phyloP scores from a whole-genome alignment of 1,139 yeast species.

The Yamadazyma pseudoaaseri region DNA sequence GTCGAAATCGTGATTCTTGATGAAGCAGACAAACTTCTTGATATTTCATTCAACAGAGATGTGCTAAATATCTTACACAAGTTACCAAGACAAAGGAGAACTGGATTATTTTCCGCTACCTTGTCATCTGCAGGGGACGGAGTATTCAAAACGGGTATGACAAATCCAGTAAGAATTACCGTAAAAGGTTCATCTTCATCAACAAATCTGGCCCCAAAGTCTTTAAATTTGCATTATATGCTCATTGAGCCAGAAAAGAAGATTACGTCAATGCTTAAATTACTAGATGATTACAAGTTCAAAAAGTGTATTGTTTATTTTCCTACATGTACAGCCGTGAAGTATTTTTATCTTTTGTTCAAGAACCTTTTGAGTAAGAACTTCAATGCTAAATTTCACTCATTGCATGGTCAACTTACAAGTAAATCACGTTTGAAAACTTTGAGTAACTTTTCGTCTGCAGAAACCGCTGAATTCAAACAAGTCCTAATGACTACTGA shows the following conservation, averaged over 20 bases:
- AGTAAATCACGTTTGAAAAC: constrained; percentile 76
- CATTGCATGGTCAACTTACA: constrained; percentile 83
- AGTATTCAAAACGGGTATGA: constrained; percentile 75
- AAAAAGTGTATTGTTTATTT: constrained; percentile 83
- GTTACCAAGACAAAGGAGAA: constrained; percentile 87
- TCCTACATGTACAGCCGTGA: constrained; percentile 86
- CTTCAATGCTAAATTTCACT: constrained; percentile 45
- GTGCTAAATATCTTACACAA: constrained; percentile 62
- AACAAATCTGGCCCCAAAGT: constrained; percentile 50
- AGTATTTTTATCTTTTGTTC: constrained; percentile 66
- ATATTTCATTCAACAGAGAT: constrained; percentile 71
- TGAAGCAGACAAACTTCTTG: constrained; percentile 90
- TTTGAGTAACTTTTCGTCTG: constrained; percentile 54
- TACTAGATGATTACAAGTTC: constrained; percentile 55
- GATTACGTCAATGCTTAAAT: constrained; percentile 53
- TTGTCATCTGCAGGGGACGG: constrained; percentile 73
- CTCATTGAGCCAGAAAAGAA: constrained; percentile 61
- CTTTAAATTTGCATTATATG: constrained; percentile 64
- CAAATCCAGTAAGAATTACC: constrained; percentile 83
- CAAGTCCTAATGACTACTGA: constrained; percentile 77
- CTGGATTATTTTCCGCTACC: constrained; percentile 92
- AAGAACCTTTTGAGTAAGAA: constrained; percentile 23
- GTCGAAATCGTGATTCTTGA: constrained; percentile 80
- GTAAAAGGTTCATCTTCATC: constrained; percentile 54
- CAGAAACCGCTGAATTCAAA: constrained; percentile 40